Base-by-base conservation (phyloP, 1,284 basidiomycete genomes). In the Athelia sp. region DNA sequence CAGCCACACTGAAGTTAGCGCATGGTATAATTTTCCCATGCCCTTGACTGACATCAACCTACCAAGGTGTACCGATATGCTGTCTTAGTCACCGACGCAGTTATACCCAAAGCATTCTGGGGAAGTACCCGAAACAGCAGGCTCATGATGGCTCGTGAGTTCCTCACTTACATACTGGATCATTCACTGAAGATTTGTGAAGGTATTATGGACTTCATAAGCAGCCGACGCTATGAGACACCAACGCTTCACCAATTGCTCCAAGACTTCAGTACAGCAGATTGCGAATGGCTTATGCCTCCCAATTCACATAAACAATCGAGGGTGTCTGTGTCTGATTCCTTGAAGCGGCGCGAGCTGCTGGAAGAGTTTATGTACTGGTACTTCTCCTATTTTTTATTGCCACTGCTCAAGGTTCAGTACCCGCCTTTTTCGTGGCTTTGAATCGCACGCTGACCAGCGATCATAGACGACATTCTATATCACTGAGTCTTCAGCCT, bases 401-500 rank as follows among this genome's bases (percentile, higher is more conserved):
- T 92, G 2, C 83, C 88, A 0, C 70, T 99, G 3, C 66, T 99
- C 13, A 85, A 82, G 70, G 94, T 91, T 53, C 54, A 72, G 51
- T 29, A 43, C 11, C 46, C 9, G 9, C 45, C 23, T 43, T 31
- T 56, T 29, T 29, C 4, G 13, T 13, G 4, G 13, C 13, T 29
- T 29, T 29, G 26, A 29, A 13, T n/a, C 15, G 52, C 44, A 26
- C n/a, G 23, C 23, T 43, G 40, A 44, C 42, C 4, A 19, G 35
- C 26, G 35, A 23, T 35, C 42, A 4, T 52, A 97, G 90, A 93
- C 92, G 0, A 87, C 87, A 0, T 99, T 98, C 69, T 98, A 98
- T 64, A 78, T 91, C 36, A 99, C 97, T 0, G 93, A 99, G 57
- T 93, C 95, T 0, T 85, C 88, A 4, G 87, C 86, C 1, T 93